Conservation (phyloP, 2,329 filamentous ascomycete genomes). For the Aspergillus oerlinghausenensis region DNA sequence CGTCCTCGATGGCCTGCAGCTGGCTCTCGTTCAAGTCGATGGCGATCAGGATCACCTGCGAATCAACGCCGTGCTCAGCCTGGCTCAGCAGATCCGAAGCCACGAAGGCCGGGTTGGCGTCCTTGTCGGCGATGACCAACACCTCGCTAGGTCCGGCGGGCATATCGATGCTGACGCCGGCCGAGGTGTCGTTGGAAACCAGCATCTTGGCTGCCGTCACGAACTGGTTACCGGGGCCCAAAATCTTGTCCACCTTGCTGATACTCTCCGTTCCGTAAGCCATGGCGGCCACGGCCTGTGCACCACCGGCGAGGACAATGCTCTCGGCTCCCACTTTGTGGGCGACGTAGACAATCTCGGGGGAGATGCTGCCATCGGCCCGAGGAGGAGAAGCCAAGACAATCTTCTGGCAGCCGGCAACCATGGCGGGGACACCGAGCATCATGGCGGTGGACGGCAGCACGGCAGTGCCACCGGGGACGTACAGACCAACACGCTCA, state of each 20-base stretch:
- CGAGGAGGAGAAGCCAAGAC: slow-evolving; percentile 89
- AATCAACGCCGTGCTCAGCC: slow-evolving; percentile 94
- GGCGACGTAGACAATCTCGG: slow-evolving; percentile 94
- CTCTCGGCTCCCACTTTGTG: slow-evolving; percentile 95
- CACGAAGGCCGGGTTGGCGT: slow-evolving; percentile 88
- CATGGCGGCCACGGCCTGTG: slow-evolving; percentile 92
- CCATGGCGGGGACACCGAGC: slow-evolving; percentile 96
- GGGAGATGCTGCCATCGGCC: slow-evolving; percentile 82
- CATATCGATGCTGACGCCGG: slow-evolving; percentile 96
- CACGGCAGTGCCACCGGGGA: slow-evolving; percentile 95
- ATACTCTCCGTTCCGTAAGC: slow-evolving; percentile 95
- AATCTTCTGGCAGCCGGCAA: slow-evolving; percentile 92
- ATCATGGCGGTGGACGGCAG: slow-evolving; percentile 94
- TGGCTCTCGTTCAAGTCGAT: slow-evolving; percentile 70
- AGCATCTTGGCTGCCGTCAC: slow-evolving; percentile 98
- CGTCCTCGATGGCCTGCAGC: slow-evolving; percentile 80
- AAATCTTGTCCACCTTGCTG: slow-evolving; percentile 96
- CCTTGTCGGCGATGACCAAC: slow-evolving; percentile 86
- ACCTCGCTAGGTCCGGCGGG: slow-evolving; percentile 95
- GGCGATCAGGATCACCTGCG: slow-evolving; percentile 87
- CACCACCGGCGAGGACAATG: slow-evolving; percentile 92
- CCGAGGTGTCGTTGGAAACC: slow-evolving; percentile 94
- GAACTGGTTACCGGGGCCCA: slow-evolving; percentile 96
- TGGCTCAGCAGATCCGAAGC: slow-evolving; percentile 92
- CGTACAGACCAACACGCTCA: slow-evolving; percentile 92